A percentile compares a stretch with the other conserved stretches of the same genome.
phyloP scores from a whole-genome alignment of 805 yeast genomes.

The Zygosaccharomyces lentus region DNA sequence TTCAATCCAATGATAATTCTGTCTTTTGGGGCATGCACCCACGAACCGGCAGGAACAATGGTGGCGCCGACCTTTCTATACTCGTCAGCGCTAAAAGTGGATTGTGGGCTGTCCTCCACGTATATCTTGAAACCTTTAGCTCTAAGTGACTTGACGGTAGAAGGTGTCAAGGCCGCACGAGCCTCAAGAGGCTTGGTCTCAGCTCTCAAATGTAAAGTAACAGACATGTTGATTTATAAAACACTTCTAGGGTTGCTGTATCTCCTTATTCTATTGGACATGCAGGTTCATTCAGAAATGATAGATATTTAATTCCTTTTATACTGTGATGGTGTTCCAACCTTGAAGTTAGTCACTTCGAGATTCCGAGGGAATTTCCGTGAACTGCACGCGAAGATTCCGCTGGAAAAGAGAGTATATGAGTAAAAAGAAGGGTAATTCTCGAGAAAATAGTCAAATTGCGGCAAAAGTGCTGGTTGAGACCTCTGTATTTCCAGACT shows the following conservation, averaged over 20 bases:
- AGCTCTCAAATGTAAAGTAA: constrained; percentile 85
- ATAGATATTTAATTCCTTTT: not conserved
- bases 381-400: constrained; percentile 1
- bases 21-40: constrained; percentile 88
- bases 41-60: constrained; percentile 88
- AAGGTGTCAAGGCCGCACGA: constrained; percentile 94
- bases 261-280: not conserved
- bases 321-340: constrained; percentile 1
- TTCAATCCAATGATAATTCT: constrained; percentile 89
- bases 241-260: not conserved
- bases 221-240: constrained; percentile 33
- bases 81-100: constrained; percentile 73
- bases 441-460: not conserved
- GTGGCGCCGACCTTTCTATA: constrained; percentile 77
- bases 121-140: constrained; percentile 85
- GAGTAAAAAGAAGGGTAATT: not conserved
- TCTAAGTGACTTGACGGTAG: constrained; percentile 75
- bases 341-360: not conserved
- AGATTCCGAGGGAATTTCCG: constrained; percentile 5
- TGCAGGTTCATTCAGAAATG: not conserved
- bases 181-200: constrained; percentile 97
- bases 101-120: constrained; percentile 84
- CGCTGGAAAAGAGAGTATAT: constrained; percentile 4
- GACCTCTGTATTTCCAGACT: no score
- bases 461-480: not conserved